Percentiles rank a stretch among this genome's conserved stretches.
phyloP scores from a whole-genome alignment of 2,329 filamentous ascomycete genomes.

The Exophiala viscosa region DNA sequence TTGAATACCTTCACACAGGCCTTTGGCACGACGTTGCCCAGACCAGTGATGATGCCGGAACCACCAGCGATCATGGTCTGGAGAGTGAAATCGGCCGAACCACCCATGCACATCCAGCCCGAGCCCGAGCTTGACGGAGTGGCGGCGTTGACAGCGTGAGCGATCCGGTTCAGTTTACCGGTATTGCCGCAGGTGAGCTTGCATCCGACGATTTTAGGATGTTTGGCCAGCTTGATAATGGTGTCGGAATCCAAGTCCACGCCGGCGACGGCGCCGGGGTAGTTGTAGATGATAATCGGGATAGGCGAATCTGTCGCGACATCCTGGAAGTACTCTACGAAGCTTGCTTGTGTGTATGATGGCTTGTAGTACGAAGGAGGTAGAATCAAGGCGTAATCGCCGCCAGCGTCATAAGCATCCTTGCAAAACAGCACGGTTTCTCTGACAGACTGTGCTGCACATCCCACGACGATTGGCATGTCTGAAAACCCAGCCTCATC shows the following conservation, averaged over 20 bases:
- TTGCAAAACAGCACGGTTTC: conserved; percentile 67
- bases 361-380: conserved; percentile 72
- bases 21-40: conserved; percentile 67
- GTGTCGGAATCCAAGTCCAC: conserved; percentile 66
- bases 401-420: conserved; percentile 66
- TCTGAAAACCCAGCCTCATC: conserved; percentile 61
- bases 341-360: conserved; percentile 59
- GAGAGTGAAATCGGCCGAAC: conserved; percentile 69
- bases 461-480: conserved; percentile 70
- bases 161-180: conserved; percentile 65
- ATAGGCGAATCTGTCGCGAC: conserved; percentile 60
- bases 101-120: conserved; percentile 68
- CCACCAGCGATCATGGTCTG: conserved; percentile 68
- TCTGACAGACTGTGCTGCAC: conserved; percentile 67
- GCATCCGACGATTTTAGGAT: conserved; percentile 65
- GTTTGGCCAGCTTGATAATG: conserved; percentile 55
- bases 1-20: conserved; percentile 60
- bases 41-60: conserved; percentile 67
- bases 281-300: conserved; percentile 70
- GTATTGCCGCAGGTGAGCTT: conserved; percentile 73
- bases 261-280: conserved; percentile 63
- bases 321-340: conserved; percentile 62
- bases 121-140: conserved; percentile 48
- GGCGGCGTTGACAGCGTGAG: conserved; percentile 42
- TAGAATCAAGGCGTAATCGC: conserved; percentile 71